Conservation (phyloP, 768 basidiomycete genomes). For the Dacryopinax spathularia region DNA sequence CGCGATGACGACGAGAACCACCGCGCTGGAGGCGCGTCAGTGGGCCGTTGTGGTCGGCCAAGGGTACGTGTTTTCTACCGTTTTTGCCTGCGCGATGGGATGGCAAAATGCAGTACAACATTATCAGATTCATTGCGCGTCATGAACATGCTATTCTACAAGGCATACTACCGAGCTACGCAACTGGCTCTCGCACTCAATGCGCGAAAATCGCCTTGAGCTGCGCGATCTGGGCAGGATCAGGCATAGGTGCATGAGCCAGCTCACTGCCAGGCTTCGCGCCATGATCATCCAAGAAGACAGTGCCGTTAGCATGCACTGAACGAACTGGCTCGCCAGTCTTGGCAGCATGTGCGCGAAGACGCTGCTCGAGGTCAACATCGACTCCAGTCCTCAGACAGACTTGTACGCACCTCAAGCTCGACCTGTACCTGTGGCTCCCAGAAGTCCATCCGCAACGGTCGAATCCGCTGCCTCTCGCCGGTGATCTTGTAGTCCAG, state of each 20-base stretch:
- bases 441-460: constrained; percentile 29
- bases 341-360: neutral
- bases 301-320: neutral
- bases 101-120: no score
- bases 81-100: no score
- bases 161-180: no score
- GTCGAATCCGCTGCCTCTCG: constrained; percentile 35
- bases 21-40: neutral
- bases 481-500: constrained; percentile 36
- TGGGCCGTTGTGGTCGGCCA: neutral
- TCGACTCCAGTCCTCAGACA: neutral
- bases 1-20: neutral
- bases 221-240: neutral
- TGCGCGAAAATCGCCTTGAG: neutral
- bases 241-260: neutral
- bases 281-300: neutral
- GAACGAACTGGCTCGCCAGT: neutral
- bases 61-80: no score
- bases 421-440: constrained; percentile 16
- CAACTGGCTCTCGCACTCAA: no score
- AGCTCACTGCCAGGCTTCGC: neutral
- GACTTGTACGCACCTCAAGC: neutral
- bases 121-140: neutral
- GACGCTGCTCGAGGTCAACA: neutral
- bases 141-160: neutral